phyloP scores from a whole-genome alignment of 495 filamentous ascomycete genomes.

The Annulohypoxylon stygium region DNA sequence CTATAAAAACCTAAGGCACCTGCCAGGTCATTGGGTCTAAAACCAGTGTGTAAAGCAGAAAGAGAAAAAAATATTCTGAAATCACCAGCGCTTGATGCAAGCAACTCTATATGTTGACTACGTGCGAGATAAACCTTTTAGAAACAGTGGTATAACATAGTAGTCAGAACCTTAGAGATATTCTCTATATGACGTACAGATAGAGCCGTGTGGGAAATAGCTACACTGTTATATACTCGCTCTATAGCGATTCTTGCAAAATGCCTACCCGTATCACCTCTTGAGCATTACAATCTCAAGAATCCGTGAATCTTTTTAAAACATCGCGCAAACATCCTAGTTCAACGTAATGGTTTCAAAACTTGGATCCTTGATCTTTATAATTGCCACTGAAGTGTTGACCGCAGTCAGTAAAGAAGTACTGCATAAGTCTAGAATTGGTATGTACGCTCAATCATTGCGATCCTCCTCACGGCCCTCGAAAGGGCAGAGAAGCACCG shows the following conservation, averaged over 20 bases:
- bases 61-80: neutral
- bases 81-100: neutral
- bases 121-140: neutral
- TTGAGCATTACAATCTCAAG: too few species aligned
- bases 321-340: neutral
- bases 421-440: neutral
- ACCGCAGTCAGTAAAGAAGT: neutral
- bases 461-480: conserved; percentile 62
- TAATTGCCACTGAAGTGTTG: neutral
- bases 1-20: neutral
- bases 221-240: too few species aligned
- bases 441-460: conserved; percentile 70
- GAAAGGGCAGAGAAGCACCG: conserved; percentile 61
- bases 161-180: neutral
- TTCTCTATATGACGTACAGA: neutral
- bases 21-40: neutral
- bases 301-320: neutral
- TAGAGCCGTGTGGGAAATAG: too few species aligned
- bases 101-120: neutral
- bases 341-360: neutral
- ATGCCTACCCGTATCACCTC: too few species aligned
- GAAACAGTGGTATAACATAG: neutral
- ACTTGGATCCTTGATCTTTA: neutral
- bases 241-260: too few species aligned
- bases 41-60: neutral